Percentiles rank a stretch among this genome's conserved stretches.
Evolutionary conservation across 805 yeast genomes (phyloP).

Genomic region (Ogataea minuta): DNA sequence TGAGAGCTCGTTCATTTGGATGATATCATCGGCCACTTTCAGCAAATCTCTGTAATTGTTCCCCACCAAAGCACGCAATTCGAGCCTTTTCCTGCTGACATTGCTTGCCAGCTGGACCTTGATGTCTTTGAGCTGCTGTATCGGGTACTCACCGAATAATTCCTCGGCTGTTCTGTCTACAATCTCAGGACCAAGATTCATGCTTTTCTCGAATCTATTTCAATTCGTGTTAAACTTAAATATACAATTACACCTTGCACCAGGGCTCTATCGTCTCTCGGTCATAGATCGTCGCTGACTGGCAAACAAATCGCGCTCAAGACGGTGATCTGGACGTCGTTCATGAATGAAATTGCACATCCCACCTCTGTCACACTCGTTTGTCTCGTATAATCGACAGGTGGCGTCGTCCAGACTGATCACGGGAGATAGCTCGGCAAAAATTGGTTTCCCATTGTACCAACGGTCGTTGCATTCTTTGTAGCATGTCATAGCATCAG

Average conservation of each 20-base stretch:
- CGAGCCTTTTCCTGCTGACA: slow-evolving; percentile 22
- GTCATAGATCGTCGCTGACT: slow-evolving; percentile 17
- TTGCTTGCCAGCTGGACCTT: slow-evolving; percentile 23
- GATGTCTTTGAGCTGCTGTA: slow-evolving; percentile 29
- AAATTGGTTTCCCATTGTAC: slow-evolving; percentile 78
- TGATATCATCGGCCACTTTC: slow-evolving; percentile 38
- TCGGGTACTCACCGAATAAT: slow-evolving; percentile 29
- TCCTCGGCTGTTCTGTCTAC: slow-evolving; percentile 23
- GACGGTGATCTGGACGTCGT: slow-evolving; percentile 45
- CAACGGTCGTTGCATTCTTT: slow-evolving; percentile 71
- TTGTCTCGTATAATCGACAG: slow-evolving; percentile 67
- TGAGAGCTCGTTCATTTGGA: slow-evolving; percentile 33
- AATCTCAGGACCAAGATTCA: slow-evolving; percentile 10
- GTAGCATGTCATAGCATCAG: slow-evolving; percentile 60
- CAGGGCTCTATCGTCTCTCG: slow-evolving; percentile 1
- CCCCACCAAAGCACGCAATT: slow-evolving; percentile 34
- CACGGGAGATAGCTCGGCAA: slow-evolving; percentile 77
- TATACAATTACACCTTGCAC: slow-evolving; percentile 1
- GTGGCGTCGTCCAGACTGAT: slow-evolving; percentile 64
- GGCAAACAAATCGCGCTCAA: slow-evolving; percentile 21
- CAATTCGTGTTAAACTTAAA: slow-evolving; percentile 13
- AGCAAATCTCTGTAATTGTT: slow-evolving; percentile 36
- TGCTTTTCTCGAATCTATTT: slow-evolving; percentile 1
- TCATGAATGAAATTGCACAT: slow-evolving; percentile 87
- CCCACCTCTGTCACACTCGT: slow-evolving; percentile 73